Base-by-base conservation (phyloP, 2,329 filamentous ascomycete species). In the Chalaropsis ovoidea region DNA sequence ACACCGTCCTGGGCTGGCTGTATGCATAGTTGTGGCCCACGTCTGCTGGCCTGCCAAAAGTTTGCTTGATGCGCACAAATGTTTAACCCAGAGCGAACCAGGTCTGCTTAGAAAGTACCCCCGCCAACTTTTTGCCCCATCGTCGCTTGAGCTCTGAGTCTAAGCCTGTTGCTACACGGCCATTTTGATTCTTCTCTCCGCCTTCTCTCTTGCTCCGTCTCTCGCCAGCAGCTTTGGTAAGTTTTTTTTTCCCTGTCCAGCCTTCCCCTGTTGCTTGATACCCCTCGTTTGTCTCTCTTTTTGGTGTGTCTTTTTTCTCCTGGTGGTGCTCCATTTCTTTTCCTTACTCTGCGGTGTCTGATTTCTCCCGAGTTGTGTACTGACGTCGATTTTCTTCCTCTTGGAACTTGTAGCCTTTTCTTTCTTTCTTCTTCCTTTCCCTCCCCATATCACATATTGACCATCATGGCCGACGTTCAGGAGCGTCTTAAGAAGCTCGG, bases 401-500 rank as follows among this genome's bases (percentile, higher is more conserved):
- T 62, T 63, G 39, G 61, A 62, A 43, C 43, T 61, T 63, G 61
- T 49, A 67, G 66, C 66, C 60, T 47, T 65, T 67, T 65, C 41
- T 64, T 64, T 60, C 54, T 60, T 66, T 64, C 64, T 65, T 67
- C 63, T 62, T 64, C 68, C 65, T 69, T 70, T 69, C 67, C 68
- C 69, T 70, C 69, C 66, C 63, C 69, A 66, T 45, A 67, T 63
- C 68, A 67, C 68, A 69, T 71, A 64, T 66, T 67, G 71, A 70
- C 71, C 76, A 78, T 70, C 73, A 82, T 82, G 80, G 76, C 78
- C 73, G 80, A 82, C 73, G 73, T 82, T 71, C 80, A 82, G 77
- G 80, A 82, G 76, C 79, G 80, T 72, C 78, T 82, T 72, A 82
- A 82, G 80, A 82, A 82, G 80, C 80, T 82, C 69, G 80, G 79